Percentiles rank a stretch among this genome's conserved stretches.
These are phyloP conservation scores for Panaeolus papilionaceus DNA, from an alignment of 768 basidiomycete species.

Conservation along the genomic window DNA sequence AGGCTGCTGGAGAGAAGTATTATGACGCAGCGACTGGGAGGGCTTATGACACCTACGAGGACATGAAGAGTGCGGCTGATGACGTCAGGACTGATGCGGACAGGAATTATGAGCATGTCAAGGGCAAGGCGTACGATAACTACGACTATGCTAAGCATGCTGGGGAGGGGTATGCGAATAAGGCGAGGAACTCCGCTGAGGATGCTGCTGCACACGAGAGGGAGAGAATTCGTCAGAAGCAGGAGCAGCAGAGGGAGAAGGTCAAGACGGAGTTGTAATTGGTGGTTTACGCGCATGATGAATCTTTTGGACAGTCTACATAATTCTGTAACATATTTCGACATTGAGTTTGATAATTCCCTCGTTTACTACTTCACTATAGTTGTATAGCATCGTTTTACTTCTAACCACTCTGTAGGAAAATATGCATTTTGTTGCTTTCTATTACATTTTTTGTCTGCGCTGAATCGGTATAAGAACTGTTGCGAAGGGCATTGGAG, in stretches of 20 bases:
- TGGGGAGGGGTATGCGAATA: conserved; percentile 29
- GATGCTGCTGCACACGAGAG: conserved; percentile 34
- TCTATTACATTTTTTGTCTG: background rate
- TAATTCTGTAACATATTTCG: background rate
- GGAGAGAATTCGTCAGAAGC: conserved; percentile 43
- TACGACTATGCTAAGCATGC: conserved; percentile 8
- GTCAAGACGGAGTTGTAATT: conserved; percentile 46
- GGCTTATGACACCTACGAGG: conserved; percentile 18
- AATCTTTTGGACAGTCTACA: background rate
- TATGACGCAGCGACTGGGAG: conserved; percentile 32
- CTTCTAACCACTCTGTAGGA: background rate
- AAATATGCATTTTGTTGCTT: background rate
- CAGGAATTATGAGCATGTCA: background rate
- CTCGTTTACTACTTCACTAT: conserved; percentile 2
- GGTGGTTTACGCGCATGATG: background rate
- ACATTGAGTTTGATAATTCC: conserved; percentile 1
- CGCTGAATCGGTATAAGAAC: background rate
- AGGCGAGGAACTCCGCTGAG: conserved; percentile 19
- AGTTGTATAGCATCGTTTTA: background rate
- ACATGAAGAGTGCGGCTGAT: conserved; percentile 17
- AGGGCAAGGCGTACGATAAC: conserved; percentile 8
- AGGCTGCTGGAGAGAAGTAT: conserved; percentile 21
- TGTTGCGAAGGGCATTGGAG: no score
- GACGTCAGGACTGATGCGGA: conserved; percentile 14
- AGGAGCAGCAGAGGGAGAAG: conserved; percentile 43